Evolutionary conservation across 2,329 filamentous ascomycete species (phyloP).

Genomic region (Apiospora arundinis): DNA sequence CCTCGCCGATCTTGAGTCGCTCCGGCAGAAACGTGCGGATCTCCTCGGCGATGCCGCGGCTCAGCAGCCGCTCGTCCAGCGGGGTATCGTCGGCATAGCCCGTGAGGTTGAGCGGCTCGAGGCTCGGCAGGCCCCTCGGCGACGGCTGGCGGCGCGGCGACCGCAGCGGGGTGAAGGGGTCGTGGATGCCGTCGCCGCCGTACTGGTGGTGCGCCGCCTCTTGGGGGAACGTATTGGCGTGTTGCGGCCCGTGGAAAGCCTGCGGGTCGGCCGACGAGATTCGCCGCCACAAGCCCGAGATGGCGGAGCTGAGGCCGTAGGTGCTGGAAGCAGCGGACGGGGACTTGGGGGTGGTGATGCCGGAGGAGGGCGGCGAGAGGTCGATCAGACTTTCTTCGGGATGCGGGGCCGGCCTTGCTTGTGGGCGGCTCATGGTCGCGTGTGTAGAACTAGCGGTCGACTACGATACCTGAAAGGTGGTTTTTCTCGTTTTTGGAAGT

Average conservation of each 20-base stretch:
- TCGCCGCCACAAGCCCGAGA: conserved; percentile 69
- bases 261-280: conserved; percentile 58
- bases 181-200: conserved; percentile 56
- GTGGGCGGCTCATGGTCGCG: conserved; percentile 27
- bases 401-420: conserved; percentile 8
- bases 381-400: conserved; percentile 39
- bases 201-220: conserved; percentile 18
- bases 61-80: conserved; percentile 69
- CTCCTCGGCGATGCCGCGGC: conserved; percentile 81
- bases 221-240: conserved; percentile 24
- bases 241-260: conserved; percentile 32
- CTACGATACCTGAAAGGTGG: neutral
- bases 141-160: conserved; percentile 66
- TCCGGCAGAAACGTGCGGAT: conserved; percentile 89
- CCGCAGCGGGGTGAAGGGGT: conserved; percentile 60
- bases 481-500: neutral
- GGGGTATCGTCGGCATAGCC: conserved; percentile 70
- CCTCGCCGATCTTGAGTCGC: conserved; percentile 83
- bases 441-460: conserved; percentile 1
- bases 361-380: conserved; percentile 37
- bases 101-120: conserved; percentile 77
- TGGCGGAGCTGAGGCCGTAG: conserved; percentile 38
- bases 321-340: conserved; percentile 25
- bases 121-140: conserved; percentile 85
- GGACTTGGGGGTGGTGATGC: conserved; percentile 33